A percentile compares a stretch with the other conserved stretches of the same genome.
Conservation (phyloP, 257 asterid genomes). For the Hygrophila difformis region DNA sequence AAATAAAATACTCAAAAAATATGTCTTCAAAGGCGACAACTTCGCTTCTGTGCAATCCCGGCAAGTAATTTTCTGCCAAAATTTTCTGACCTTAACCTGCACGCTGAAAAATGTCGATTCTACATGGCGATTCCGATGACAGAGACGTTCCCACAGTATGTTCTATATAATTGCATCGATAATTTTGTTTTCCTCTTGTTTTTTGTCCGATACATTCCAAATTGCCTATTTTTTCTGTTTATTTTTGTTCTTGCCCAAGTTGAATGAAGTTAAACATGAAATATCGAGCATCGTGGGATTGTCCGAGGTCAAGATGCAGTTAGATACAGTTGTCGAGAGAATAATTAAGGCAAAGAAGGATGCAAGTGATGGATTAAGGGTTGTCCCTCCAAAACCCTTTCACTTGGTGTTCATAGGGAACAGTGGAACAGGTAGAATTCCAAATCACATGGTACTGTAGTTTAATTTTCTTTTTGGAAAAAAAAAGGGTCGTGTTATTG, state of each 20-base stretch:
- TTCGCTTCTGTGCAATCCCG: too few relatives aligned
- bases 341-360: conserved; percentile 31
- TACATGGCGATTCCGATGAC: too few relatives aligned
- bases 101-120: too few relatives aligned
- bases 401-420: conserved; percentile 49
- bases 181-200: background rate
- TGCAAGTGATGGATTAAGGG: conserved; percentile 28
- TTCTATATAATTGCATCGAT: background rate
- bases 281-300: conserved; percentile 33
- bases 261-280: conserved; percentile 37
- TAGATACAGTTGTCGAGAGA: conserved; percentile 28
- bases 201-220: background rate
- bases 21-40: too few relatives aligned
- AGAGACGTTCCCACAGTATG: conserved; percentile 22
- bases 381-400: conserved; percentile 48
- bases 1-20: too few relatives aligned
- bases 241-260: conserved; percentile 16
- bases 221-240: background rate
- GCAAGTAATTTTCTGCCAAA: too few relatives aligned
- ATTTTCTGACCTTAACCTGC: too few relatives aligned
- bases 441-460: background rate
- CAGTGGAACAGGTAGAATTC: conserved; percentile 32
- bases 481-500: too few relatives aligned
- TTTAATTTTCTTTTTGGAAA: too few relatives aligned
- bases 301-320: conserved; percentile 28